phyloP scores from a whole-genome alignment of 805 yeast genomes.

The Kodamaea neixiangensis region DNA sequence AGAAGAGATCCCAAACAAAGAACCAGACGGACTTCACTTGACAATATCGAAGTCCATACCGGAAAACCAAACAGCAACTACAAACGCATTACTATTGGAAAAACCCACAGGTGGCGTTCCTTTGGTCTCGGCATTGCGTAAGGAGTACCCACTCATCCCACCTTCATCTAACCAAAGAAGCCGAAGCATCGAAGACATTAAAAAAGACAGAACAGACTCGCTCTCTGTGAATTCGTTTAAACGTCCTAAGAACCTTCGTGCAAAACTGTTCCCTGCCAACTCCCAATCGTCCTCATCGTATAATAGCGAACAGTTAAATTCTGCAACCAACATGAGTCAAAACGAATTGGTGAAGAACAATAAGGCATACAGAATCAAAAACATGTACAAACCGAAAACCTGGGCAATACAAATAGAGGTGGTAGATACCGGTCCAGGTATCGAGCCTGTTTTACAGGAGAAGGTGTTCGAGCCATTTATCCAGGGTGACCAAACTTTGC shows the following conservation, averaged over 20 bases:
- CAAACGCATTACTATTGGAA: not conserved
- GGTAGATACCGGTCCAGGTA: constrained; percentile 92
- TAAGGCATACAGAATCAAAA: constrained; percentile 36
- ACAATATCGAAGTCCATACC: not conserved
- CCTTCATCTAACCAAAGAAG: not conserved
- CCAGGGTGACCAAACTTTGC: constrained; percentile 93
- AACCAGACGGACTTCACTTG: not conserved
- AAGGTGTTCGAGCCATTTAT: constrained; percentile 94
- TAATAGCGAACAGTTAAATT: not conserved
- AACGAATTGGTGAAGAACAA: constrained; percentile 38
- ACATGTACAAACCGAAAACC: constrained; percentile 38
- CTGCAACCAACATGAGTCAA: constrained; percentile 10
- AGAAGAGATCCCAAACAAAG: not conserved
- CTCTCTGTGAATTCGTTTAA: not conserved
- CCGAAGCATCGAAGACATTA: not conserved
- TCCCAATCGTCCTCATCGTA: not conserved
- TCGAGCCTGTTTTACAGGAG: constrained; percentile 75
- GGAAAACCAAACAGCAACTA: not conserved
- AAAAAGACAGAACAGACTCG: not conserved
- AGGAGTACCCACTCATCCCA: not conserved
- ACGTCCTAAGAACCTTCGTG: not conserved
- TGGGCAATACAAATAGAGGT: constrained; percentile 75
- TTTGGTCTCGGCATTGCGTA: not conserved
- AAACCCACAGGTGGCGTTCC: not conserved
- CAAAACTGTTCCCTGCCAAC: not conserved